Percentiles rank a stretch among this genome's conserved stretches.
phyloP scores from a whole-genome alignment of 768 basidiomycete species.

The Termitomyces sp. region DNA sequence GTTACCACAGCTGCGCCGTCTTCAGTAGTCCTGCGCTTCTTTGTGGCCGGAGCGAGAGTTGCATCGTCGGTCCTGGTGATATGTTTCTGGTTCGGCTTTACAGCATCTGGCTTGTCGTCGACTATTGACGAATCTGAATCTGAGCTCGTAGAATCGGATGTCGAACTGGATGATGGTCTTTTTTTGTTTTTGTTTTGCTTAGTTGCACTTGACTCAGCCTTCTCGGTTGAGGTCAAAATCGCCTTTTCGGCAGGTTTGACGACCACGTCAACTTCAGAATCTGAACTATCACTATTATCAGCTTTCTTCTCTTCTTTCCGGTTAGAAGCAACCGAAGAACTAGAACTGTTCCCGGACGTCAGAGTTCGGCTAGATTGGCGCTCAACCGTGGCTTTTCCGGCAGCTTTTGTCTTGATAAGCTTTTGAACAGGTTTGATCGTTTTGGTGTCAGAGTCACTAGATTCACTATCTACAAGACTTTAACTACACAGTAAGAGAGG shows the following conservation, averaged over 20 bases:
- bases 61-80: slow-evolving; percentile 10
- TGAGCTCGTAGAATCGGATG: slow-evolving; percentile 14
- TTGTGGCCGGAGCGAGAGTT: slow-evolving; percentile 37
- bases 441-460: slow-evolving; percentile 21
- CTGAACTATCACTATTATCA: slow-evolving; percentile 5
- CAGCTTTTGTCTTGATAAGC: slow-evolving; percentile 5
- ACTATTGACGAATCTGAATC: slow-evolving; percentile 17
- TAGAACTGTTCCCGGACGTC: slow-evolving; percentile 14
- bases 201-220: slow-evolving; percentile 1
- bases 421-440: slow-evolving; percentile 6
- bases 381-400: background rate
- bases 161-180: background rate
- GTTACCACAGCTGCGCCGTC: slow-evolving; percentile 45
- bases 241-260: background rate
- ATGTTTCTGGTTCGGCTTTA: background rate
- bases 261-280: background rate
- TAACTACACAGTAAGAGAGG: background rate
- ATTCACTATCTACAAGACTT: slow-evolving; percentile 26
- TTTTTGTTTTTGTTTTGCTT: slow-evolving; percentile 1
- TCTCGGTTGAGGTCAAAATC: background rate
- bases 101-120: background rate
- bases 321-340: slow-evolving; percentile 1
- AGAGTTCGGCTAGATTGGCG: slow-evolving; percentile 16
- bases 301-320: slow-evolving; percentile 2
- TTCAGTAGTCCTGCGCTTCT: slow-evolving; percentile 57